These are phyloP conservation scores for Trichoderma polysporum DNA, from an alignment of 2,329 filamentous ascomycete genomes.

Conservation along the genomic window DNA sequence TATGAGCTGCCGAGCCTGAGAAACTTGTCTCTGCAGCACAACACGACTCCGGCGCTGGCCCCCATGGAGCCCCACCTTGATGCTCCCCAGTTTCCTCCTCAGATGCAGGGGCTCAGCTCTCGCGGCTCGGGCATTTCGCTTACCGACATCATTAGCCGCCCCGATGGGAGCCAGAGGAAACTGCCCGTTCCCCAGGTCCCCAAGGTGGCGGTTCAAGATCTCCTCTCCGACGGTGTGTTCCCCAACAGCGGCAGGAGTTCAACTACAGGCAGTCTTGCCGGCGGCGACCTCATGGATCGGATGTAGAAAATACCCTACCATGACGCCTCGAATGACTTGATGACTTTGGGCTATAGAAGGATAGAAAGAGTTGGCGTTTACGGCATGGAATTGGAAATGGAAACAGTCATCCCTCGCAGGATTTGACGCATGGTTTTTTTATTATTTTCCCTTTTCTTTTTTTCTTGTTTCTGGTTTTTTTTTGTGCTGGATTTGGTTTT, in stretches of 20 bases:
- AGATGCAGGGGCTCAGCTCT: slow-evolving; percentile 52
- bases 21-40: slow-evolving; percentile 54
- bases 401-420: slow-evolving; percentile 16
- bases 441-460: not conserved
- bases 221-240: slow-evolving; percentile 67
- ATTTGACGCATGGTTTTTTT: slow-evolving; percentile 16
- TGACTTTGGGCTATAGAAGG: slow-evolving; percentile 41
- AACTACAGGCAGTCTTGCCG: slow-evolving; percentile 73
- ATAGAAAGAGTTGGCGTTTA: slow-evolving; percentile 43
- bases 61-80: slow-evolving; percentile 60
- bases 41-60: slow-evolving; percentile 55
- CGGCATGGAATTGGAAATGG: slow-evolving; percentile 26
- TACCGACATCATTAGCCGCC: slow-evolving; percentile 86
- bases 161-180: slow-evolving; percentile 86
- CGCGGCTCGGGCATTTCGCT: slow-evolving; percentile 72
- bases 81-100: slow-evolving; percentile 41
- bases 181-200: slow-evolving; percentile 88
- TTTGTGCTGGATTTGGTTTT: not conserved
- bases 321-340: slow-evolving; percentile 38
- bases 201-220: slow-evolving; percentile 83
- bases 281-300: slow-evolving; percentile 65
- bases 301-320: slow-evolving; percentile 35
- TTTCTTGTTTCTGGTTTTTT: slow-evolving; percentile 1
- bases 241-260: slow-evolving; percentile 76
- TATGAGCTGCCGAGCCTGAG: slow-evolving; percentile 83